Percentiles rank a stretch among this genome's conserved stretches.
phyloP scores from a whole-genome alignment of 148 eudicot genomes.

The Silene conica region DNA sequence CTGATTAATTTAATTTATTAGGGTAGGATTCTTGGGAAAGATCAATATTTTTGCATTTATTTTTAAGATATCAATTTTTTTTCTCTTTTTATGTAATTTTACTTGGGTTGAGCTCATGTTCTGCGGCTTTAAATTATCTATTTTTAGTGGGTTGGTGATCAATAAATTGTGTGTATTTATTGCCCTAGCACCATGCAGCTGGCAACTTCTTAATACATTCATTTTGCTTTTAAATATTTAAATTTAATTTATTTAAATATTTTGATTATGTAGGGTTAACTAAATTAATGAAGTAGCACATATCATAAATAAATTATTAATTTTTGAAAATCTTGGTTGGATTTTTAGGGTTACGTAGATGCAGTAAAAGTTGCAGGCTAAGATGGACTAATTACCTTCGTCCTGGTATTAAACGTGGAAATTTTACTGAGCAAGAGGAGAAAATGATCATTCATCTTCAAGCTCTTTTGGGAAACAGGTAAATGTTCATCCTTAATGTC shows the following conservation, averaged over 20 bases:
- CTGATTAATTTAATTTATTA: too few species aligned
- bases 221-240: not conserved
- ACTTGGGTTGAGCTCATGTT: not conserved
- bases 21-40: not conserved
- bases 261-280: not conserved
- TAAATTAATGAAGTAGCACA: not conserved
- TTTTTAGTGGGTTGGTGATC: conserved; percentile 37
- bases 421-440: conserved; percentile 75
- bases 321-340: not conserved
- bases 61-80: not conserved
- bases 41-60: not conserved
- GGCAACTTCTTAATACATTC: not conserved
- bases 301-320: conserved; percentile 5
- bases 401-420: conserved; percentile 84
- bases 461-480: conserved; percentile 91
- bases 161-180: conserved; percentile 42
- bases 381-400: conserved; percentile 93
- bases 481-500: not conserved
- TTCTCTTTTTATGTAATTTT: not conserved
- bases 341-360: conserved; percentile 60
- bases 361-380: conserved; percentile 89
- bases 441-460: conserved; percentile 89
- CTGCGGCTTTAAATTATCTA: not conserved
- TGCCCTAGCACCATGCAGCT: conserved; percentile 20
- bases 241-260: too few species aligned